Base-by-base conservation (phyloP, 2,329 filamentous ascomycete species). In the Fusarium verticillioides region DNA sequence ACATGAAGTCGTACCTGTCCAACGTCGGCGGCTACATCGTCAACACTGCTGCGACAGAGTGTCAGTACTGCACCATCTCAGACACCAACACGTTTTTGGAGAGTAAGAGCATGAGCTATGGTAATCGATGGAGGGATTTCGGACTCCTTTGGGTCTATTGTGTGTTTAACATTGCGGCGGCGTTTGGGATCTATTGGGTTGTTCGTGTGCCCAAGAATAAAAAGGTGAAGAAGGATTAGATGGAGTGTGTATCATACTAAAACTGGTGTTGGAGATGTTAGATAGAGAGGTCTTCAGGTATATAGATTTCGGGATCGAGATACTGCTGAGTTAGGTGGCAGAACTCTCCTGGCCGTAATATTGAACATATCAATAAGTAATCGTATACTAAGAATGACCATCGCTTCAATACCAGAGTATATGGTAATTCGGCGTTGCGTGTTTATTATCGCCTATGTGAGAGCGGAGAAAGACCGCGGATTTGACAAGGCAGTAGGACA, bases 41-140 rank as follows among this genome's bases (percentile, higher is more conserved):
- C n/a, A 54, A 65, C 13, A 40, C 46, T 16, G 30, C 53, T 32
- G 62, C 68, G 7, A 77, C 76, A 1, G 75, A 81, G 39, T 90
- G 88, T 75, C 70, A 84, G 32, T 91, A 82, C 77, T 87, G 85
- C 67, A 69, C 79, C 0, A 67, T 86, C 6, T 70, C 77, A 5
- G 78, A 81, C 11, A 84, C 84, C 4, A 83, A 86, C 69, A 68
- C 71, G 5, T 85, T 84, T 68, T 66, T 86, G 60, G 70, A 82
- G 7, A 69, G 54, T 0, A 83, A 85, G 56, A 83, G 83, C 42
- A 84, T 87, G 66, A 83, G 81, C 47, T 89, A 86, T 67, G 78
- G 76, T 52, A 78, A 89, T 50, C 80, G 87, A 30, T 91, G 88
- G 88, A 84, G 88, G 44, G 87, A 91, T 70, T 87, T 87, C 63